These are phyloP conservation scores for Cladophialophora yegresii DNA, from an alignment of 2,329 filamentous ascomycete species.

Conservation along the genomic window DNA sequence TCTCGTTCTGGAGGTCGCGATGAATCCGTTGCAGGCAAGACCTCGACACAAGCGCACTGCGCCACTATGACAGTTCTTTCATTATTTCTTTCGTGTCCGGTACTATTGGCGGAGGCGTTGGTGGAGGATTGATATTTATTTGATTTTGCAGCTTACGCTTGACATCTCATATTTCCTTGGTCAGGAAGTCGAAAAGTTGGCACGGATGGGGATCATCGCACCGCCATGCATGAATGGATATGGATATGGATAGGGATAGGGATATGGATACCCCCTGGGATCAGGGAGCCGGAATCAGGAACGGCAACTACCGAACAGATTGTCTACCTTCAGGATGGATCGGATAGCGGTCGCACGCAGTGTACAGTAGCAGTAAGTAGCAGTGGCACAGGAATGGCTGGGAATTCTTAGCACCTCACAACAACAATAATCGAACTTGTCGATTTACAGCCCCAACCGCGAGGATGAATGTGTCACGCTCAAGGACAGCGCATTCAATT, in stretches of 20 bases:
- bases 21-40: background rate
- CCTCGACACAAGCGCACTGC: background rate
- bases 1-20: slow-evolving; percentile 23
- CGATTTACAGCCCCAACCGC: background rate
- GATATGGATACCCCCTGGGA: background rate
- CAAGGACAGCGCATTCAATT: background rate
- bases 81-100: background rate
- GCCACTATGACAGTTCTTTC: background rate
- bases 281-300: background rate
- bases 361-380: background rate
- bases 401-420: background rate
- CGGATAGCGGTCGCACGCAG: background rate
- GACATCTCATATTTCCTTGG: slow-evolving; percentile 1
- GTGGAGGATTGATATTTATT: background rate
- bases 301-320: background rate
- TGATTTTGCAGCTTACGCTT: background rate
- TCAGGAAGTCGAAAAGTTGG: background rate
- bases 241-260: too few species aligned
- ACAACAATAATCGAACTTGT: background rate
- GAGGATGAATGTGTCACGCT: background rate
- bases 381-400: background rate
- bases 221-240: background rate
- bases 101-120: background rate
- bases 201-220: background rate
- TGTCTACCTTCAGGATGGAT: background rate